Evolutionary conservation across 2,329 filamentous ascomycete genomes (phyloP).

Genomic region (Herpotrichia juniperi): DNA sequence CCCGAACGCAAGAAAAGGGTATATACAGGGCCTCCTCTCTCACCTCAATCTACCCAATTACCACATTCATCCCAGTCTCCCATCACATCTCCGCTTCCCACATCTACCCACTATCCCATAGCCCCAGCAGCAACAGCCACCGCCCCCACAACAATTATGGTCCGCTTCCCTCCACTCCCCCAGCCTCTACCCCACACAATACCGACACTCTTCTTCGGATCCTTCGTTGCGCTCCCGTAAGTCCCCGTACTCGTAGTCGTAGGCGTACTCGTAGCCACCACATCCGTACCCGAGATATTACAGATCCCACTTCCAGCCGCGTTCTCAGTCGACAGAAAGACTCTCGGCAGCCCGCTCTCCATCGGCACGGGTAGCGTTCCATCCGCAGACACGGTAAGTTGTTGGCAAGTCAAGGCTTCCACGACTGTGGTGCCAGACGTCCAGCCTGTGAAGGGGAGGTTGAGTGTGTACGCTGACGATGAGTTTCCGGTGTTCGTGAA

Average conservation of each 20-base stretch:
- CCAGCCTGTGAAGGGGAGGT: slow-evolving; percentile 38
- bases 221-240: not conserved
- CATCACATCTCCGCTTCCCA: not conserved
- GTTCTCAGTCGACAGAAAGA: slow-evolving; percentile 39
- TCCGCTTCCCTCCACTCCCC: not conserved
- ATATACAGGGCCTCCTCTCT: no score
- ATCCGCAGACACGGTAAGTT: slow-evolving; percentile 23
- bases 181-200: not conserved
- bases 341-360: slow-evolving; percentile 39
- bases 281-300: not conserved
- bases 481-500: slow-evolving; percentile 49
- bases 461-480: slow-evolving; percentile 35
- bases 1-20: no score
- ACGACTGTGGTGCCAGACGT: slow-evolving; percentile 28
- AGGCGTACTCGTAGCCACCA: not conserved
- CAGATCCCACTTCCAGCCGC: slow-evolving; percentile 25
- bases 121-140: not conserved
- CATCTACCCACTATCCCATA: not conserved
- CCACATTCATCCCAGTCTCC: not conserved
- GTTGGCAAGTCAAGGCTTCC: slow-evolving; percentile 42
- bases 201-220: not conserved
- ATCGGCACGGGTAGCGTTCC: slow-evolving; percentile 43
- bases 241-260: not conserved
- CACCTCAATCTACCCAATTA: no score
- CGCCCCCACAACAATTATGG: not conserved